phyloP scores from a whole-genome alignment of 495 filamentous ascomycete genomes.

The Penicillium herquei region DNA sequence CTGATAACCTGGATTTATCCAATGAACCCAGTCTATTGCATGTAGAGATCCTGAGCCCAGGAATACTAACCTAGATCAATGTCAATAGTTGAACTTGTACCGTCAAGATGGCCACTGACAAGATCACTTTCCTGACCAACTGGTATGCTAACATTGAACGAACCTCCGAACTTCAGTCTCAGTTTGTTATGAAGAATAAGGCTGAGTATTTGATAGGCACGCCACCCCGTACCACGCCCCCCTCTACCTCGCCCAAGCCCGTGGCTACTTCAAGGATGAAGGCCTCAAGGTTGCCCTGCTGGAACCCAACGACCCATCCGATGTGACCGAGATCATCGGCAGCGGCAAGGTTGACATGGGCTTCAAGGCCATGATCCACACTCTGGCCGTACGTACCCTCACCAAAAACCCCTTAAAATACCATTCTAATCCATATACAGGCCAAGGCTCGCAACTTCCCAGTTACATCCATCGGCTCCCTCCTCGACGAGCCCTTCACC shows the following conservation, averaged over 20 bases:
- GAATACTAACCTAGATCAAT: conserved; percentile 21
- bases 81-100: conserved; percentile 21
- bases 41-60: conserved; percentile 6
- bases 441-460: conserved; percentile 70
- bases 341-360: conserved; percentile 69
- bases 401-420: background rate
- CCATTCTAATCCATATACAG: conserved; percentile 22
- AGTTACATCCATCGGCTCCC: conserved; percentile 63
- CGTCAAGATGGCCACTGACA: conserved; percentile 65
- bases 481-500: conserved; percentile 71
- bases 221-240: conserved; percentile 73
- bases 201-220: conserved; percentile 52
- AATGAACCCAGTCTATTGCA: background rate
- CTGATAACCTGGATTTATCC: too few relatives aligned
- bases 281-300: conserved; percentile 68
- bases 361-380: conserved; percentile 77
- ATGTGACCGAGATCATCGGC: conserved; percentile 73
- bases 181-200: conserved; percentile 1
- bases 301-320: conserved; percentile 67
- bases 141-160: conserved; percentile 50
- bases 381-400: conserved; percentile 52
- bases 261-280: conserved; percentile 68
- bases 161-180: too few relatives aligned
- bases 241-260: conserved; percentile 66
- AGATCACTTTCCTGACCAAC: conserved; percentile 74